These are phyloP conservation scores for Ophiostoma pallidulum DNA, from an alignment of 2,329 filamentous ascomycete genomes.

Conservation along the genomic window DNA sequence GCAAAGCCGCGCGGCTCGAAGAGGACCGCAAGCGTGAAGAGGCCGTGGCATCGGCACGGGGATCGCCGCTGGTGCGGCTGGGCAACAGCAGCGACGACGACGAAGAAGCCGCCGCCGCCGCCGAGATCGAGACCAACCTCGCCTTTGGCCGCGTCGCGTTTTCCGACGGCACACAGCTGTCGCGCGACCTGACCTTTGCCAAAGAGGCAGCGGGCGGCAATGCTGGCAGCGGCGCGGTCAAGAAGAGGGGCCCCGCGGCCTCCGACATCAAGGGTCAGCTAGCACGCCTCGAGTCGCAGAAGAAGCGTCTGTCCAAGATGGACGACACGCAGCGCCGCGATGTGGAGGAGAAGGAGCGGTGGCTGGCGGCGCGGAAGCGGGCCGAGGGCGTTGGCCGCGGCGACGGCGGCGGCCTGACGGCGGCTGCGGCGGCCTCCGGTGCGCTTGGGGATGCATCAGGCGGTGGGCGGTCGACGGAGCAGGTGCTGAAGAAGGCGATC, in stretches of 20 bases:
- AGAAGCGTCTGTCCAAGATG: conserved; percentile 65
- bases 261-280: conserved; percentile 79
- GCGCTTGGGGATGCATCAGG: conserved; percentile 6
- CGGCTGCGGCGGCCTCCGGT: conserved; percentile 12
- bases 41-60: conserved; percentile 48
- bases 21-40: conserved; percentile 60
- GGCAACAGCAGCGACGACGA: conserved; percentile 42
- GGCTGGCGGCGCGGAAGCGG: conserved; percentile 82
- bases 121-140: conserved; percentile 51
- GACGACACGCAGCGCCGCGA: conserved; percentile 75
- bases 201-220: conserved; percentile 25
- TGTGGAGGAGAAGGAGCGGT: conserved; percentile 86
- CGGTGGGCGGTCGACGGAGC: conserved; percentile 34
- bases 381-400: conserved; percentile 85
- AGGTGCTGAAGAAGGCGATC: conserved; percentile 81
- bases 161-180: conserved; percentile 70
- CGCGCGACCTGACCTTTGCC: conserved; percentile 59
- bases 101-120: conserved; percentile 27
- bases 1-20: conserved; percentile 67
- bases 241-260: conserved; percentile 60
- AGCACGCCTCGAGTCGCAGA: conserved; percentile 77
- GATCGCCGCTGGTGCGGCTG: conserved; percentile 37
- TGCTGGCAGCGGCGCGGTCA: conserved; percentile 26
- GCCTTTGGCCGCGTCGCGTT: conserved; percentile 90
- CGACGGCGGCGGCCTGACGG: conserved; percentile 35